Evolutionary conservation across 1,284 basidiomycete species (phyloP).

Genomic region (Trametes versicolor): DNA sequence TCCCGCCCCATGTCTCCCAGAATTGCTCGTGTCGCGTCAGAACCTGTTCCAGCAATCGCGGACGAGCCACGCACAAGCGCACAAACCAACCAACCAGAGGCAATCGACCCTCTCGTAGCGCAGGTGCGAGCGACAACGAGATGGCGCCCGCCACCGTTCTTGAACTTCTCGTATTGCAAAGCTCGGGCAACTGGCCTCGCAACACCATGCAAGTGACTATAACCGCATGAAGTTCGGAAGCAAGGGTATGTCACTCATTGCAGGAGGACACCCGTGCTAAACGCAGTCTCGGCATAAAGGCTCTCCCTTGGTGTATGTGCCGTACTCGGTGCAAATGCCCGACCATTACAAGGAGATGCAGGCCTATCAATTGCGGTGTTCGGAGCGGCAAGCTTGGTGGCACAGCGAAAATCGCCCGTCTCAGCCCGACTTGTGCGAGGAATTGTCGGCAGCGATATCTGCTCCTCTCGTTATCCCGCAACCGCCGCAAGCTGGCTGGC

Average conservation of each 20-base stretch:
- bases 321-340: conserved; percentile 77
- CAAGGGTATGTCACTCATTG: conserved; percentile 53
- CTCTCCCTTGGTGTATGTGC: conserved; percentile 68
- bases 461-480: conserved; percentile 49
- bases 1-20: conserved; percentile 14
- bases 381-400: conserved; percentile 64
- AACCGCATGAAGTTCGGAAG: conserved; percentile 80
- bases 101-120: conserved; percentile 22
- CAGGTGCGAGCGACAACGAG: conserved; percentile 23
- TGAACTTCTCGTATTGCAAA: conserved; percentile 36
- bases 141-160: not conserved
- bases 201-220: conserved; percentile 85
- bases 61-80: not conserved
- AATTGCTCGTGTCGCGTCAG: conserved; percentile 29
- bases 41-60: conserved; percentile 10
- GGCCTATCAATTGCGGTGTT: conserved; percentile 63
- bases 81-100: conserved; percentile 1
- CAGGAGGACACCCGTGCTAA: not conserved
- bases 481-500: conserved; percentile 34
- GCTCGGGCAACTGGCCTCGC: conserved; percentile 74
- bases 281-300: conserved; percentile 48
- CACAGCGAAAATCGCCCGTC: conserved; percentile 41
- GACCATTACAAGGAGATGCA: conserved; percentile 69
- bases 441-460: conserved; percentile 63
- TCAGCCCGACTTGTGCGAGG: conserved; percentile 50